These are phyloP conservation scores for Hymenoscyphus fraxineus DNA, from an alignment of 2,329 filamentous ascomycete species.

Conservation along the genomic window DNA sequence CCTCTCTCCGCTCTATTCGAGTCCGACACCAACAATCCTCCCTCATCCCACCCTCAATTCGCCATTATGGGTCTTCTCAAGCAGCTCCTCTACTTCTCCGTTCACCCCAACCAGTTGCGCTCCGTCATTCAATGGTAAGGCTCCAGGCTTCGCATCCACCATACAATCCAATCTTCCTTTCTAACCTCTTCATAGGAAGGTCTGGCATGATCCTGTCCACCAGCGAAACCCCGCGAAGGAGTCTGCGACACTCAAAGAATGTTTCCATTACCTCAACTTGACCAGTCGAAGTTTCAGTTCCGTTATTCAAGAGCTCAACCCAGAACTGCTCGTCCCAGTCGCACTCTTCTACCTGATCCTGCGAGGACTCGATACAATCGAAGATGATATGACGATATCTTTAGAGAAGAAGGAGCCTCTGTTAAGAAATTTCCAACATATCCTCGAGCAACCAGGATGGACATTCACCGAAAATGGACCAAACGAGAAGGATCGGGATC, in stretches of 20 bases:
- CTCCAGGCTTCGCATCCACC: background rate
- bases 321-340: slow-evolving; percentile 85
- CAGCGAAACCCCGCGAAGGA: slow-evolving; percentile 74
- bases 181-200: slow-evolving; percentile 60
- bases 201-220: slow-evolving; percentile 95
- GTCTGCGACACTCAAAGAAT: slow-evolving; percentile 67
- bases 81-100: slow-evolving; percentile 64
- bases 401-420: slow-evolving; percentile 80
- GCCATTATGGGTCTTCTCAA: slow-evolving; percentile 50
- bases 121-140: slow-evolving; percentile 82
- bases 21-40: too few relatives aligned
- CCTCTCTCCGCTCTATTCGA: background rate
- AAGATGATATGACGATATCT: slow-evolving; percentile 94
- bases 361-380: slow-evolving; percentile 93
- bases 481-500: slow-evolving; percentile 88
- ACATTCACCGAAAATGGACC: slow-evolving; percentile 81
- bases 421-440: slow-evolving; percentile 74
- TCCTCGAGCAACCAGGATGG: slow-evolving; percentile 83
- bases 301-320: slow-evolving; percentile 94
- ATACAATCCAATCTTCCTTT: background rate
- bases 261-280: slow-evolving; percentile 79
- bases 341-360: slow-evolving; percentile 90
- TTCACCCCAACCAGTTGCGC: slow-evolving; percentile 75
- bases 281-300: slow-evolving; percentile 91
- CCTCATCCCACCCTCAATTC: background rate